phyloP scores from a whole-genome alignment of 2,329 filamentous ascomycete genomes.

The Coleophoma cylindrospora region DNA sequence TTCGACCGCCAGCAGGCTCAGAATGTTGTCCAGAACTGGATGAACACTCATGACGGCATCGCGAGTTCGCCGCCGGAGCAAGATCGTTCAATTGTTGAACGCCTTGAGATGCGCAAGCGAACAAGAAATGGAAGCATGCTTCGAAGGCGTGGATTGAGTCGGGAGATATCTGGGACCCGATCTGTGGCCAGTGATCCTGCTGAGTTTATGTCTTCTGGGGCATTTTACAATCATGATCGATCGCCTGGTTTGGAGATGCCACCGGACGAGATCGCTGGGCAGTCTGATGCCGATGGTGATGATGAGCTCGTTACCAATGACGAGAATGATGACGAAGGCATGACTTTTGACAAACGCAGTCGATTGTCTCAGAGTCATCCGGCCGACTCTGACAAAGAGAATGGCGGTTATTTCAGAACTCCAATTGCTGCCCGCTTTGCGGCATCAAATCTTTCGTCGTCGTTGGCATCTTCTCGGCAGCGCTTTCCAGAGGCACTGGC shows the following conservation, averaged over 20 bases:
- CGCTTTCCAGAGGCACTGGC: neutral
- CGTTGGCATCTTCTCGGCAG: constrained; percentile 4
- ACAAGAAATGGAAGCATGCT: constrained; percentile 20
- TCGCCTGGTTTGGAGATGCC: neutral
- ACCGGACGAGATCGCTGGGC: constrained; percentile 35
- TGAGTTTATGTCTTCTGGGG: constrained; percentile 47
- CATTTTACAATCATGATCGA: constrained; percentile 13
- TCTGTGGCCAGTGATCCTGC: constrained; percentile 61
- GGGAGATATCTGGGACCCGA: constrained; percentile 41
- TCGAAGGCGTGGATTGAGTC: constrained; percentile 7
- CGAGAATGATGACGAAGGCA: constrained; percentile 52
- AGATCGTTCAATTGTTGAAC: constrained; percentile 51
- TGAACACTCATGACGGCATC: constrained; percentile 62
- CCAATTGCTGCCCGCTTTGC: constrained; percentile 39
- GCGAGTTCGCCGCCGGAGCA: constrained; percentile 55
- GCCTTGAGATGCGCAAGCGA: constrained; percentile 40
- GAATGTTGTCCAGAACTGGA: constrained; percentile 84
- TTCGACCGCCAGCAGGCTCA: constrained; percentile 69
- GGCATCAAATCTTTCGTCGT: constrained; percentile 6
- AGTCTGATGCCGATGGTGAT: constrained; percentile 83
- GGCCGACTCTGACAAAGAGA: constrained; percentile 22
- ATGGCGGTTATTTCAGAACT: constrained; percentile 49
- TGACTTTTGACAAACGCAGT: constrained; percentile 38
- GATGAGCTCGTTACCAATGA: constrained; percentile 84
- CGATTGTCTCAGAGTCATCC: constrained; percentile 21